Evolutionary conservation across 257 asterid genomes (phyloP).

Genomic region (Penstemon davidsonii): DNA sequence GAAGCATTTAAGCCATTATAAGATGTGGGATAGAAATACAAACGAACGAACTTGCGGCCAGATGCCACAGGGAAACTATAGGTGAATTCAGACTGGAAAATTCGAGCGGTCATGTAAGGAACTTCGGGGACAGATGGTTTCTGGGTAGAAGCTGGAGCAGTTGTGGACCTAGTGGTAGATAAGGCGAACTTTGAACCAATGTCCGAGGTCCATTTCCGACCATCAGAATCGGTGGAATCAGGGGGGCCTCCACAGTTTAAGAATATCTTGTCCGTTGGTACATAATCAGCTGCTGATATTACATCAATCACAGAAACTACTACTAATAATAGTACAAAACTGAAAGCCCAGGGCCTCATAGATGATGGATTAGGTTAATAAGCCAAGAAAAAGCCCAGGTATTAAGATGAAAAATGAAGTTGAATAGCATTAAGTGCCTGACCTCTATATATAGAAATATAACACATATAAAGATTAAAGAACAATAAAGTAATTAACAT

Average conservation of each 20-base stretch:
- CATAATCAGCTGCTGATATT: conserved; percentile 50
- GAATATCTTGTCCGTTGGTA: conserved; percentile 68
- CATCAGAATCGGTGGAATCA: conserved; percentile 58
- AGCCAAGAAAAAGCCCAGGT: conserved; percentile 14
- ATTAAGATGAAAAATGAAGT: not conserved
- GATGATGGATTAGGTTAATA: not conserved
- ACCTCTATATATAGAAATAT: not conserved
- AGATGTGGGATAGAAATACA: conserved; percentile 78
- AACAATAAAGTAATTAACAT: not conserved
- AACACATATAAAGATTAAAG: not conserved
- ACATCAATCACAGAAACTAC: conserved; percentile 22
- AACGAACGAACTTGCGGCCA: conserved; percentile 75
- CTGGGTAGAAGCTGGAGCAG: conserved; percentile 59
- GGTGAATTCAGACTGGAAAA: conserved; percentile 70
- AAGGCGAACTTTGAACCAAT: conserved; percentile 64
- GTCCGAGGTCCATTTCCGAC: conserved; percentile 76
- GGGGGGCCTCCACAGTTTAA: conserved; percentile 85
- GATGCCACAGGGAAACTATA: conserved; percentile 79
- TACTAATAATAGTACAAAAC: conserved; percentile 20
- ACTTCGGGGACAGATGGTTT: conserved; percentile 75
- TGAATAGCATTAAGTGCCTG: not conserved
- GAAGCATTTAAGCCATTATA: conserved; percentile 58
- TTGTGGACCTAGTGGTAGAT: conserved; percentile 44
- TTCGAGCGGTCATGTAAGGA: conserved; percentile 86
- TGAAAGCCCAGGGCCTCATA: conserved; percentile 31